Base-by-base conservation (phyloP, 495 filamentous ascomycete genomes). In the Penicillium psychrofluorescens region DNA sequence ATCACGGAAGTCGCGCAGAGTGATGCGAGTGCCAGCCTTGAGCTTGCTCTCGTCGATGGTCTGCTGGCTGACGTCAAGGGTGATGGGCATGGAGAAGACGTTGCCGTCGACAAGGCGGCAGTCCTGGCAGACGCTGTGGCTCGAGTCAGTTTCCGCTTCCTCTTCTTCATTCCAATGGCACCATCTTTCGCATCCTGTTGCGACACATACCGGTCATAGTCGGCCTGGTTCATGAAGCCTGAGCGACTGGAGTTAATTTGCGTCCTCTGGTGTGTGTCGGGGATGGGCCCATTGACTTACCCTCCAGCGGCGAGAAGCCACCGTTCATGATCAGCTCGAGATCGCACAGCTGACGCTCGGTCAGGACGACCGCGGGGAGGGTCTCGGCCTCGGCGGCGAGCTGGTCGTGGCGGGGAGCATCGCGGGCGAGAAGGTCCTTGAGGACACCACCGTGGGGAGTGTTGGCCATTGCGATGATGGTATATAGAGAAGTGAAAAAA, bases 201-300 rank as follows among this genome's bases (percentile, higher is more conserved):
- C 15, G n/a, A 29, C 6, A 53, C 66, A 55, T 83, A 95, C 90
- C 86, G 78, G 71, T 94, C 83, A 71, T 95, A 98, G 64, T 98
- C 91, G 65, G 85, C 83, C 75, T 97, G 80, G 64, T 80, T 95
- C 87, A 98, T 87, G 72, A 98, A 98, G 57, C 90, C 89, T 95
- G 58, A n/a, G 22, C 22, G 22, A 22, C 22, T 16, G 22, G 22
- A 22, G 22, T 22, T 22, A 22, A 6, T 22, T 22, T 22, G 2
- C 6, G 22, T 22, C 22, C 2, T 22, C 6, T 22, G n/a, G n/a
- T 22, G 3, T 1, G 22, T 27, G 29, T 10, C 5, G 15, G 29
- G 0, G n/a, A 33, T 35, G 22, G 3, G 9, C 29, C 33, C 41
- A 51, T 40, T 38, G 22, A 77, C 84, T 42, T 56, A 95, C 90